Percentiles rank a stretch among this genome's conserved stretches.
Evolutionary conservation across 2,329 filamentous ascomycete genomes (phyloP).

Genomic region (Chrysoporthe cubensis): DNA sequence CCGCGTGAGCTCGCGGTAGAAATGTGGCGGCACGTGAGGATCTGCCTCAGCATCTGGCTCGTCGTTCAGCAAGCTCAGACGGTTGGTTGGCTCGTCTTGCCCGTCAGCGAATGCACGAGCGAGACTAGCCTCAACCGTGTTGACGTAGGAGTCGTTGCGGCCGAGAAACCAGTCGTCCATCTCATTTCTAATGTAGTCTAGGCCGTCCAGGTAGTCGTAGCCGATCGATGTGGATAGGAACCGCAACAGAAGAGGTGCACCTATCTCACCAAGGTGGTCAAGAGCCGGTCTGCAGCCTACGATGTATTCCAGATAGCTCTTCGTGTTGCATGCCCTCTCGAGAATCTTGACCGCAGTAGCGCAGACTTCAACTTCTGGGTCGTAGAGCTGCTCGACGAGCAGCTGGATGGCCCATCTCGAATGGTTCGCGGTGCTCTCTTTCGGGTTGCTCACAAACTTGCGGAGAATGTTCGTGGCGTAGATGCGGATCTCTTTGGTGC

Average conservation of each 20-base stretch:
- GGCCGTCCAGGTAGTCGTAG: slow-evolving; percentile 93
- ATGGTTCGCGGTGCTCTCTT: slow-evolving; percentile 52
- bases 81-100: slow-evolving; percentile 60
- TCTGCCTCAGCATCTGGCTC: slow-evolving; percentile 58
- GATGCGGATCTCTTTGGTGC: slow-evolving; percentile 89
- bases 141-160: slow-evolving; percentile 94
- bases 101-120: slow-evolving; percentile 80
- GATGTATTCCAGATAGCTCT: slow-evolving; percentile 89
- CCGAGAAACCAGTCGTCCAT: slow-evolving; percentile 99
- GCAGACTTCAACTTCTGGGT: slow-evolving; percentile 95
- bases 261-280: slow-evolving; percentile 95
- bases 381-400: slow-evolving; percentile 97
- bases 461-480: slow-evolving; percentile 84
- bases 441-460: slow-evolving; percentile 74
- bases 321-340: slow-evolving; percentile 95
- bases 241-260: slow-evolving; percentile 85
- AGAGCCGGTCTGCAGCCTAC: slow-evolving; percentile 94
- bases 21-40: slow-evolving; percentile 86
- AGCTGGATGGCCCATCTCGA: slow-evolving; percentile 96
- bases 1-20: slow-evolving; percentile 92
- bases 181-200: slow-evolving; percentile 98
- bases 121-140: slow-evolving; percentile 92
- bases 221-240: slow-evolving; percentile 96
- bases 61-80: slow-evolving; percentile 62
- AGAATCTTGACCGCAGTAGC: slow-evolving; percentile 95